Conservation (phyloP, 2,329 filamentous ascomycete genomes). For the Scopulariopsis brevicaulis region DNA sequence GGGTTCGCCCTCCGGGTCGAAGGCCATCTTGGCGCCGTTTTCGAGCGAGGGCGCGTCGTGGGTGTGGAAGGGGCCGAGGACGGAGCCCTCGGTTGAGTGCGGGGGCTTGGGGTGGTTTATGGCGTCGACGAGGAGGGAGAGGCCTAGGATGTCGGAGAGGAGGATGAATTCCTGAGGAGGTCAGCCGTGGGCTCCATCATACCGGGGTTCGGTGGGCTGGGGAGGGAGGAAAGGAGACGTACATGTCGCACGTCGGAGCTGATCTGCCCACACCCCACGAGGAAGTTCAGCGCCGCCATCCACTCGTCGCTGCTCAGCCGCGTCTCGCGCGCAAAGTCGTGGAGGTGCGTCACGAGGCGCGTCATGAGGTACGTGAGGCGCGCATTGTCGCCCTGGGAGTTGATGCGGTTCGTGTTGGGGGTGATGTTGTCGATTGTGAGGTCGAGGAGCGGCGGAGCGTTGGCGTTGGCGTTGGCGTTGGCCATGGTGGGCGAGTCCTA, state of each 20-base stretch:
- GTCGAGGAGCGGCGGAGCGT: conserved; percentile 22
- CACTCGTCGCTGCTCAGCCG: conserved; percentile 61
- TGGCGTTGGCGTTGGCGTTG: neutral
- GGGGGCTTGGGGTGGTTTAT: conserved; percentile 68
- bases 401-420: conserved; percentile 58
- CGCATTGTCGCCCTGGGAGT: conserved; percentile 50
- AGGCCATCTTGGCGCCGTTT: conserved; percentile 47
- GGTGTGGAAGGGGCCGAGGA: conserved; percentile 74
- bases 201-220: too few species aligned
- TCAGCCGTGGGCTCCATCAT: neutral
- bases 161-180: conserved; percentile 56
- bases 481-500: neutral
- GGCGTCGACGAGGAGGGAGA: conserved; percentile 63
- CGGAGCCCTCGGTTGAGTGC: conserved; percentile 58
- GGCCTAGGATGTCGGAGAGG: conserved; percentile 61
- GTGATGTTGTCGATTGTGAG: conserved; percentile 67
- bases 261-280: conserved; percentile 57
- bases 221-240: conserved; percentile 10
- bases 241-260: conserved; percentile 57
- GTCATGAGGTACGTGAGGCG: conserved; percentile 59
- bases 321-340: conserved; percentile 68
- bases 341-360: conserved; percentile 58
- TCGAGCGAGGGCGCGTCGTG: conserved; percentile 48
- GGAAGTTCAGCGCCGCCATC: conserved; percentile 58
- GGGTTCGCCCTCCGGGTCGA: conserved; percentile 53